A percentile compares a stretch with the other conserved stretches of the same genome.
Conservation (phyloP, 495 filamentous ascomycete genomes). For the Talaromyces stipitatus region DNA sequence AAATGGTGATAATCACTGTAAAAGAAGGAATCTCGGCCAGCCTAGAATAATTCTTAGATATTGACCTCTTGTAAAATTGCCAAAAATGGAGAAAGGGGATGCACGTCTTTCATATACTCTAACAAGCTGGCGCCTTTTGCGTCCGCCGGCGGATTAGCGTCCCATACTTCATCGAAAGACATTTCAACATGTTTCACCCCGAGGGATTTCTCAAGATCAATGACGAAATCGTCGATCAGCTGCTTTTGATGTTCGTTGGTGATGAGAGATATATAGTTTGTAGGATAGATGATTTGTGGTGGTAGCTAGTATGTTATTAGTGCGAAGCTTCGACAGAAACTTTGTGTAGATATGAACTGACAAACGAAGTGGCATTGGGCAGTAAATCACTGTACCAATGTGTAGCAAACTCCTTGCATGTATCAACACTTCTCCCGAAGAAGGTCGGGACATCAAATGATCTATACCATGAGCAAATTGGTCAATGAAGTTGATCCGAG, state of each 20-base stretch:
- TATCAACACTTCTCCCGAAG: background rate
- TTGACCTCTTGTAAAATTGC: background rate
- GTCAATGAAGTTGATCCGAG: background rate
- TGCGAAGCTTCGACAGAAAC: background rate
- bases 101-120: background rate
- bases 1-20: background rate
- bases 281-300: background rate
- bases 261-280: background rate
- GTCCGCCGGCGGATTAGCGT: background rate
- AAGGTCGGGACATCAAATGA: background rate
- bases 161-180: background rate
- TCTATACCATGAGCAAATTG: background rate
- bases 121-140: background rate
- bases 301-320: background rate
- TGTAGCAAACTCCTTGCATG: background rate
- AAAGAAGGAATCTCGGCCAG: background rate
- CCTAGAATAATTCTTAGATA: background rate
- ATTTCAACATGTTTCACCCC: background rate
- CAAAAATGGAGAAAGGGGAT: background rate
- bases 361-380: background rate
- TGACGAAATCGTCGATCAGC: constrained; percentile 30
- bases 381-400: background rate
- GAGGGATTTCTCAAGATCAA: constrained; percentile 32
- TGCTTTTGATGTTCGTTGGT: background rate
- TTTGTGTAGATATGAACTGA: background rate